Evolutionary conservation across 2,329 filamentous ascomycete species (phyloP).

Genomic region (Elsinoe perseae): DNA sequence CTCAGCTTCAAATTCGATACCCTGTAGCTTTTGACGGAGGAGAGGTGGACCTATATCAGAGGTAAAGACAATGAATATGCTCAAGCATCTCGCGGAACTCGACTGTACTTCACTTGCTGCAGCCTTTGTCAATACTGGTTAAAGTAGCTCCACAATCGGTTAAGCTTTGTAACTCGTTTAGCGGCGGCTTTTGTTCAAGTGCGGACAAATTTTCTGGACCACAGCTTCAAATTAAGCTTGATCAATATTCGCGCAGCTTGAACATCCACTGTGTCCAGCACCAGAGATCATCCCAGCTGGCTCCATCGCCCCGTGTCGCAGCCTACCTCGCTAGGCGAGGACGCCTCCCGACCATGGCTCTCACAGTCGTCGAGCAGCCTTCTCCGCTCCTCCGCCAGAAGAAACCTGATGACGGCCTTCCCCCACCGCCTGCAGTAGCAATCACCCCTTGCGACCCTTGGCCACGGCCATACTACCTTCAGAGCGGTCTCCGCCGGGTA

Average conservation of each 20-base stretch:
- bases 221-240: background rate
- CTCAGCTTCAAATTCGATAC: constrained; percentile 13
- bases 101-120: background rate
- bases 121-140: background rate
- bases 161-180: background rate
- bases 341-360: constrained; percentile 39
- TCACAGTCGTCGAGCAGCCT: constrained; percentile 30
- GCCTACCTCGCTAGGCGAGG: constrained; percentile 46
- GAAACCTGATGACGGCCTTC: constrained; percentile 32
- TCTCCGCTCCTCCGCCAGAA: constrained; percentile 18
- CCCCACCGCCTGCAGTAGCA: constrained; percentile 42
- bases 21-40: background rate
- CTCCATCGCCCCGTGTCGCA: constrained; percentile 45
- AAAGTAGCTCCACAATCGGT: background rate
- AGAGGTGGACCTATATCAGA: background rate
- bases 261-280: background rate
- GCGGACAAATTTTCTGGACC: background rate
- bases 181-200: background rate
- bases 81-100: background rate
- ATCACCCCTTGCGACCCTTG: constrained; percentile 51
- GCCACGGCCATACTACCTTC: constrained; percentile 70
- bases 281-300: constrained; percentile 29
- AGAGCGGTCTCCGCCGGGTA: constrained; percentile 75
- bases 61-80: background rate
- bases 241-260: background rate